Conservation (phyloP, 2,329 filamentous ascomycete genomes). For the Aspergillus unguis region DNA sequence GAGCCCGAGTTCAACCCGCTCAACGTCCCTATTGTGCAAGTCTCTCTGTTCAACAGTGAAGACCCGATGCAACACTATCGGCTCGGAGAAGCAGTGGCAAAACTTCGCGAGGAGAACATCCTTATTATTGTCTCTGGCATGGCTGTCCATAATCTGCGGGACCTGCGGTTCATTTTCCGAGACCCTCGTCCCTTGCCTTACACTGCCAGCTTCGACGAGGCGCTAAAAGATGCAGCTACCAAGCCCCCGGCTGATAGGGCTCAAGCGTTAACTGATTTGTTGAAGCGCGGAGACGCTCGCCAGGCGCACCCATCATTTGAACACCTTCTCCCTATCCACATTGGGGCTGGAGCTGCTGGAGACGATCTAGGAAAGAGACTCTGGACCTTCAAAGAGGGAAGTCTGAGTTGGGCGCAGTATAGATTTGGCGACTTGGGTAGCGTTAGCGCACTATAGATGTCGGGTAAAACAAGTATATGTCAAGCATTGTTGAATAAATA, state of each 20-base stretch:
- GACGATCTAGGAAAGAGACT: conserved; percentile 45
- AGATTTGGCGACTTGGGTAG: conserved; percentile 44
- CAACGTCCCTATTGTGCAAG: conserved; percentile 67
- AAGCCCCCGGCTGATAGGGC: conserved; percentile 42
- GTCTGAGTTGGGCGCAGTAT: conserved; percentile 56
- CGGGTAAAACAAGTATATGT: neutral
- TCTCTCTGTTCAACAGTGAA: conserved; percentile 64
- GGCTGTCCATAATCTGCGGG: conserved; percentile 68
- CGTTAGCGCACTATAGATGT: conserved; percentile 23
- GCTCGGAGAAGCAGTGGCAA: conserved; percentile 63
- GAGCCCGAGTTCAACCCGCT: conserved; percentile 60
- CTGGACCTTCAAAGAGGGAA: conserved; percentile 51
- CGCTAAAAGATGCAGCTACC: conserved; percentile 63
- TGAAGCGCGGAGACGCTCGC: conserved; percentile 53
- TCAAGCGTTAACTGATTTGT: conserved; percentile 44
- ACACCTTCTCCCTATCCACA: conserved; percentile 59
- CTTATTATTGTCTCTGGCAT: conserved; percentile 70
- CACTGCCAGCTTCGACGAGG: conserved; percentile 62
- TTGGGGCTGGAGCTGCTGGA: conserved; percentile 56
- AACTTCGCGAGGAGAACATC: conserved; percentile 65
- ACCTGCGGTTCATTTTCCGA: conserved; percentile 49
- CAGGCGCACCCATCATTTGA: conserved; percentile 63
- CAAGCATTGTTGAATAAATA: neutral
- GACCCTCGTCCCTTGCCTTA: conserved; percentile 53
- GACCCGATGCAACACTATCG: conserved; percentile 64